Evolutionary conservation across 352 stramenopile genomes (phyloP).

Genomic region (Phytophthora foliorum): DNA sequence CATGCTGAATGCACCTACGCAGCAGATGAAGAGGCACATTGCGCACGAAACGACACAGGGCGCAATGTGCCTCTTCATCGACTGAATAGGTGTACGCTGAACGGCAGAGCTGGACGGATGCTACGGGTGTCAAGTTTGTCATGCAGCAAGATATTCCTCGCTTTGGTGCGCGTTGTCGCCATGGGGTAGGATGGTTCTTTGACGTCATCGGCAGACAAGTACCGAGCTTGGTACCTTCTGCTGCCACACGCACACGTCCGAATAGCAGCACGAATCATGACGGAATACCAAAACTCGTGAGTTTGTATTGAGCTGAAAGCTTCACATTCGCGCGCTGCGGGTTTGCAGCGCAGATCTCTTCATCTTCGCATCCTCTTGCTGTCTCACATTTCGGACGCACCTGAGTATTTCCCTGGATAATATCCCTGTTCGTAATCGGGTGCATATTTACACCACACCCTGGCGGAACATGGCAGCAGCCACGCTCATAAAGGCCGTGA

Average conservation of each 20-base stretch:
- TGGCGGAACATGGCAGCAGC: slow-evolving; percentile 98
- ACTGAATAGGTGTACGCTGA: slow-evolving; percentile 16
- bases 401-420: slow-evolving; percentile 7
- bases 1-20: not conserved
- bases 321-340: slow-evolving; percentile 9
- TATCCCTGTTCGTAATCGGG: slow-evolving; percentile 1
- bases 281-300: slow-evolving; percentile 26
- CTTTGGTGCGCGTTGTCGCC: slow-evolving; percentile 12
- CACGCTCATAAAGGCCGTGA: slow-evolving; percentile 97
- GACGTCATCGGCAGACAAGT: not conserved
- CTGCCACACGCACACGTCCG: slow-evolving; percentile 3
- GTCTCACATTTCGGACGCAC: slow-evolving; percentile 9
- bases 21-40: slow-evolving; percentile 23
- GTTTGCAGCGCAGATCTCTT: slow-evolving; percentile 9
- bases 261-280: slow-evolving; percentile 15
- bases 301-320: slow-evolving; percentile 36
- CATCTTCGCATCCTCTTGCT: slow-evolving; percentile 11
- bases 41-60: slow-evolving; percentile 47
- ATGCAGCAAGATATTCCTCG: not conserved
- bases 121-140: slow-evolving; percentile 1
- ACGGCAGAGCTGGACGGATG: slow-evolving; percentile 13
- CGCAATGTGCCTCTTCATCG: slow-evolving; percentile 30
- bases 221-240: slow-evolving; percentile 5
- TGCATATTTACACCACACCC: slow-evolving; percentile 93
- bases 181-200: slow-evolving; percentile 1